Evolutionary conservation across 768 basidiomycete species (phyloP), one percentile per base, ranked within the genome.

Genomic region (Agrocybe praecox): DNA sequence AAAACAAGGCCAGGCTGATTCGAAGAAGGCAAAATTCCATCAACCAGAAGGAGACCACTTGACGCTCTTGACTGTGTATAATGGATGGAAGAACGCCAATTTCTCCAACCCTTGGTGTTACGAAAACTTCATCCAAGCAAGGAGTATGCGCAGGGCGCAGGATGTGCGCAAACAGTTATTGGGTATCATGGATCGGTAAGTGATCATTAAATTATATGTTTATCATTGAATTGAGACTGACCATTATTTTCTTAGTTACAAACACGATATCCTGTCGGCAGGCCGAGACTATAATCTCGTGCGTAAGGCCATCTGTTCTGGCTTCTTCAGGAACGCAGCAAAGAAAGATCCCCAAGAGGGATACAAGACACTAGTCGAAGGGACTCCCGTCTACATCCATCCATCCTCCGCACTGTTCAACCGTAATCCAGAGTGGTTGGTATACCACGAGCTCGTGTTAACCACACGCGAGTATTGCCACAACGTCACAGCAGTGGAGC

Each of bases 61-160:
- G 32, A 96, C 94, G 11, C 73, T 96, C 34, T 75, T 95, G 59
- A 91, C 96, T 6, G 97, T 99, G 2, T 99, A 98, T 75, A 99
- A 98, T 64, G 97, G 94, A 15, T 99, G 97, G 97, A 97, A 98
- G 69, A 88, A 81, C 6, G 92, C 90, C 56, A 97, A 92, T 70
- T 98, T 97, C 69, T 94, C 94, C 32, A 96, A 97, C 70, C 95
- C 96, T 6, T 99, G 97, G 97, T 98, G 97, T 69, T 96, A 94
- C 62, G 96, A 98, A 75, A 98, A 98, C 72, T 99, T 96, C 67
- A 97, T 98, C 49, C 97, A 98, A 71, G 96, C 94, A 11, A 82
- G 97, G 68, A 97, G 94, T 63, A 96, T 99, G 94, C 83, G 94
- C 55, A 82, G 96, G 6, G 97, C 96, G 6, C 96, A 98, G 72